Conservation (phyloP, 495 filamentous ascomycete genomes). For the Pseudevernia furfuracea region DNA sequence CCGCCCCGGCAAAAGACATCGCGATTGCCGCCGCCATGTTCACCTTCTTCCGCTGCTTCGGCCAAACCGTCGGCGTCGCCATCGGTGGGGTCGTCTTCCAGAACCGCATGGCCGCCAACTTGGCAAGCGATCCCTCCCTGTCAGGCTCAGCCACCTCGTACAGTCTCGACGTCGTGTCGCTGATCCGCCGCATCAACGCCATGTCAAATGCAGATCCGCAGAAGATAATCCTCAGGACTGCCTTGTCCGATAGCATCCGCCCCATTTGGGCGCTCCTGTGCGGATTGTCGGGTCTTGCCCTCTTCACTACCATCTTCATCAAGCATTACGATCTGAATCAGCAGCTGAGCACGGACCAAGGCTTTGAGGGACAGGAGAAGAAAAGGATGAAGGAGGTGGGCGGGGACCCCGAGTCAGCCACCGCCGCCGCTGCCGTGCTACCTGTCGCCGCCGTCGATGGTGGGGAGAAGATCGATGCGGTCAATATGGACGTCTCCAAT, state of each 20-base stretch:
- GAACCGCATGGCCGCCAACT: constrained; percentile 39
- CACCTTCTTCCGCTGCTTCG: constrained; percentile 48
- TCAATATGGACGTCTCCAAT: background rate
- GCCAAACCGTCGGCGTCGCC: constrained; percentile 50
- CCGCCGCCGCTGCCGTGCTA: background rate
- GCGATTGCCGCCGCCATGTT: constrained; percentile 50
- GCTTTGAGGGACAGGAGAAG: background rate
- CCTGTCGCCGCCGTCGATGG: background rate
- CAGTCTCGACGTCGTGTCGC: constrained; percentile 29
- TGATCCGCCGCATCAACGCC: constrained; percentile 33
- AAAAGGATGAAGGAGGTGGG: background rate
- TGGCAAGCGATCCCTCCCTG: constrained; percentile 28
- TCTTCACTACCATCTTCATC: background rate
- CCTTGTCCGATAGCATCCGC: constrained; percentile 29
- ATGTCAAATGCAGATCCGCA: constrained; percentile 22
- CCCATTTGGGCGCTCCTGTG: constrained; percentile 32
- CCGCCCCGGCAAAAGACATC: constrained; percentile 40
- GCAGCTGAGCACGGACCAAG: constrained; percentile 4
- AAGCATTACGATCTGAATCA: constrained; percentile 10
- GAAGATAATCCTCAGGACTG: constrained; percentile 26
- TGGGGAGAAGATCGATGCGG: background rate
- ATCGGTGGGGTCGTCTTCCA: constrained; percentile 50
- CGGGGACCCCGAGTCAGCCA: background rate
- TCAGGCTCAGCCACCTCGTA: constrained; percentile 31
- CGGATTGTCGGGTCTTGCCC: constrained; percentile 4